Percentiles rank a stretch among this genome's conserved stretches.
phyloP scores from a whole-genome alignment of 805 yeast genomes.

The Wickerhamiella kurtzmanii region DNA sequence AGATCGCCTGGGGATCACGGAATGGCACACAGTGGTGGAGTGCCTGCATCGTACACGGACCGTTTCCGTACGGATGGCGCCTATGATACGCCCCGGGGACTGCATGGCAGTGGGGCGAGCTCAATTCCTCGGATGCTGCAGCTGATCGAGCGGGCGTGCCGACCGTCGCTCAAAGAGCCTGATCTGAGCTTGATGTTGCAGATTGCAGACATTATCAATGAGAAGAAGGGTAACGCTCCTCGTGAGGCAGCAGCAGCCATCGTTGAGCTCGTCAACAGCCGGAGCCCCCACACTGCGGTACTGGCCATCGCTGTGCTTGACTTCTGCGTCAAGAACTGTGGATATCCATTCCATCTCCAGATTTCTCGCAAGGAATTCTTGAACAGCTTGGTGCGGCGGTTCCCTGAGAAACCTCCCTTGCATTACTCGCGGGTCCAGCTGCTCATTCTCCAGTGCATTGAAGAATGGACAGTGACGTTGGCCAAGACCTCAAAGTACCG shows the following conservation, averaged over 20 bases:
- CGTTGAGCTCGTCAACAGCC: slow-evolving; percentile 66
- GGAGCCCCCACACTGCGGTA: slow-evolving; percentile 71
- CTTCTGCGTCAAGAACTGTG: slow-evolving; percentile 91
- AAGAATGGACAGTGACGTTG: slow-evolving; percentile 94
- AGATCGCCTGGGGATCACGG: not conserved
- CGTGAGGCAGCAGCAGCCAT: slow-evolving; percentile 84
- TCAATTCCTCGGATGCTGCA: slow-evolving; percentile 10
- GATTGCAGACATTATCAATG: slow-evolving; percentile 85
- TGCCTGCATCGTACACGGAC: slow-evolving; percentile 13
- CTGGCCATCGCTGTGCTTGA: slow-evolving; percentile 70
- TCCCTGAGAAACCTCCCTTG: slow-evolving; percentile 89
- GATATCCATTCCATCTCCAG: slow-evolving; percentile 91
- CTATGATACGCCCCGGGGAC: slow-evolving; percentile 6
- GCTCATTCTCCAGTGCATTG: slow-evolving; percentile 75
- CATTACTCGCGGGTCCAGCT: slow-evolving; percentile 73
- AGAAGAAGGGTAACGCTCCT: slow-evolving; percentile 80
- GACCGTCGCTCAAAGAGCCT: slow-evolving; percentile 71
- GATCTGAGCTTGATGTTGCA: slow-evolving; percentile 79
- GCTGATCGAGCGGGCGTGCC: slow-evolving; percentile 64
- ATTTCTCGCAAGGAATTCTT: slow-evolving; percentile 88
- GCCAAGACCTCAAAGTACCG: slow-evolving; percentile 81
- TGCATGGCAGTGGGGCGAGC: slow-evolving; percentile 5
- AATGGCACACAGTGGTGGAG: not conserved
- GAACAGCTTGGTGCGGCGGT: slow-evolving; percentile 80
- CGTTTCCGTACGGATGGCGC: slow-evolving; percentile 19